These are phyloP conservation scores for Eucalyptus sideroxylon DNA, from an alignment of 345 rosid species.

Conservation along the genomic window DNA sequence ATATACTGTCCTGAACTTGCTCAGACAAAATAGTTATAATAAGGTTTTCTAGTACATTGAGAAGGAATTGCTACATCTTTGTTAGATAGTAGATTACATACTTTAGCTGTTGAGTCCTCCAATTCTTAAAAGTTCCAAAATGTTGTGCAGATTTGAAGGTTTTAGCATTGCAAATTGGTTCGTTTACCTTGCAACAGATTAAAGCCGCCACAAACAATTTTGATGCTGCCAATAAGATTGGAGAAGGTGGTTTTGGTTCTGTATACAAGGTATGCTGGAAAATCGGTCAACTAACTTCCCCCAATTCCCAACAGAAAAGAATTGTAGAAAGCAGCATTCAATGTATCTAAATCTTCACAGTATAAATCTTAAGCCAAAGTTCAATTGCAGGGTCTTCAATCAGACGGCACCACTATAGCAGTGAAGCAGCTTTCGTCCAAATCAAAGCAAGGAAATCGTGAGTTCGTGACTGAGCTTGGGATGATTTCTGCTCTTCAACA, in stretches of 20 bases:
- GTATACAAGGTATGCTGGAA: background rate
- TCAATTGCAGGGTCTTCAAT: background rate
- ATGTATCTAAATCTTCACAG: background rate
- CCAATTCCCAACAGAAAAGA: background rate
- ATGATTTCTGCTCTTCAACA: constrained; percentile 8
- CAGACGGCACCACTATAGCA: constrained; percentile 3
- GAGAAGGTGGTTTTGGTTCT: constrained; percentile 11
- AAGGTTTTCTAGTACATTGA: background rate
- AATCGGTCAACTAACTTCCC: background rate
- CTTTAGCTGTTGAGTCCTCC: background rate
- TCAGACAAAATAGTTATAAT: background rate
- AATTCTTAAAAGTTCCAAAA: background rate
- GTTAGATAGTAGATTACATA: background rate
- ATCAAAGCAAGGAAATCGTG: constrained; percentile 45
- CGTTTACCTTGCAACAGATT: constrained; percentile 1
- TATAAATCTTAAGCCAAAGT: background rate
- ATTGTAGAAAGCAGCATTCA: background rate
- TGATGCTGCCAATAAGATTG: background rate
- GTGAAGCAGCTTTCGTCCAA: constrained; percentile 61
- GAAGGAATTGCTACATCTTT: background rate
- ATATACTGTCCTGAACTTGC: background rate
- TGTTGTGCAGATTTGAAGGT: background rate
- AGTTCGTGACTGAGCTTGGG: constrained; percentile 10
- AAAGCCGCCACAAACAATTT: constrained; percentile 8
- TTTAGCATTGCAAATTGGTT: constrained; percentile 4